Conservation (phyloP, 164 flowering plant species). For the Magnolia kwangsiensis region DNA sequence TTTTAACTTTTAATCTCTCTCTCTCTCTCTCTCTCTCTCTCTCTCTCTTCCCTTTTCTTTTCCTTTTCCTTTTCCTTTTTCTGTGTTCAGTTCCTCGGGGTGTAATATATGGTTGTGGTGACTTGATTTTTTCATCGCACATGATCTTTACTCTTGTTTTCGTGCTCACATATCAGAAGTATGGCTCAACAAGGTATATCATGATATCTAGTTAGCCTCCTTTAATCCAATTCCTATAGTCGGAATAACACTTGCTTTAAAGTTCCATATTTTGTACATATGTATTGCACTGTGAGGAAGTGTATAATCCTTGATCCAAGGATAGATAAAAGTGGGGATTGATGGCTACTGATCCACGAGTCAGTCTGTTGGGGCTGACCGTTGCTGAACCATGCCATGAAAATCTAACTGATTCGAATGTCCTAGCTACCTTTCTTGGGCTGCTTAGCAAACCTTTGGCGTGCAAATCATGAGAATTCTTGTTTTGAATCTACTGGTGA, state of each 20-base stretch:
- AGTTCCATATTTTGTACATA: background rate
- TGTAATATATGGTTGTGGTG: slow-evolving; percentile 91
- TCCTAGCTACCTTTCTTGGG: background rate
- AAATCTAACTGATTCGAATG: background rate
- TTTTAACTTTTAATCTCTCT: background rate
- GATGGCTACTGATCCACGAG: background rate
- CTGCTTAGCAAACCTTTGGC: background rate
- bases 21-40: slow-evolving; percentile 6
- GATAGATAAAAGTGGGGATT: background rate
- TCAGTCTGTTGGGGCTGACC: background rate
- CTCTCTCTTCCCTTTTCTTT: background rate
- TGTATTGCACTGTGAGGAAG: background rate
- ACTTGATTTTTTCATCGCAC: slow-evolving; percentile 96
- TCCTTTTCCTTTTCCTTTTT: slow-evolving; percentile 7
- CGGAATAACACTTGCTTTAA: background rate
- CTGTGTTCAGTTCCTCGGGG: slow-evolving; percentile 80
- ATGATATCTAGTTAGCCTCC: background rate
- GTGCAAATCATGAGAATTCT: background rate
- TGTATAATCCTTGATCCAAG: background rate
- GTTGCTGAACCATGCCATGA: background rate
- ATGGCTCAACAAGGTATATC: slow-evolving; percentile 73
- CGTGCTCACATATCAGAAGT: slow-evolving; percentile 85
- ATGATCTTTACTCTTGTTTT: slow-evolving; percentile 96
- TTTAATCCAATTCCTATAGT: background rate
- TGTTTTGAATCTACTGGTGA: background rate